Percentiles rank a stretch among this genome's conserved stretches.
Conservation (phyloP, 73 alveolate genomes). For the Paramecium tetraurelia region DNA sequence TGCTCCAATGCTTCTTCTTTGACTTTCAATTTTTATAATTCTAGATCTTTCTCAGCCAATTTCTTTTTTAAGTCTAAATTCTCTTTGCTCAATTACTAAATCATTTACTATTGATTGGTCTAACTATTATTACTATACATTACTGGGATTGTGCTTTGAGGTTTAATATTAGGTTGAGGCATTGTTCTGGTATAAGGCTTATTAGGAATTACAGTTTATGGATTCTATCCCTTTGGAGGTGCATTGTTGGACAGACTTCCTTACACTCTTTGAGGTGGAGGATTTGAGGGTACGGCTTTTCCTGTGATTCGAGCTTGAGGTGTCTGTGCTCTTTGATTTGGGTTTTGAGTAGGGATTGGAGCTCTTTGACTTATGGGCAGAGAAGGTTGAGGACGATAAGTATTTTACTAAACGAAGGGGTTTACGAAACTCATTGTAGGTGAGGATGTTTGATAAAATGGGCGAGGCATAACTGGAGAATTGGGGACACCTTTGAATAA, state of each 20-base stretch:
- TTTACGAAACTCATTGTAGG: constrained; percentile 10
- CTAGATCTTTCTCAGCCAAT: neutral
- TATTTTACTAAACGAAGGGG: neutral
- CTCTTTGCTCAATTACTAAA: neutral
- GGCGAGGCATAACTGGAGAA: constrained; percentile 13
- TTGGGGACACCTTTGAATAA: neutral
- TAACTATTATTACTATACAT: neutral
- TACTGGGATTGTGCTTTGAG: neutral
- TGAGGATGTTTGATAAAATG: neutral
- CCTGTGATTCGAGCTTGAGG: neutral
- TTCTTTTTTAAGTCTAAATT: neutral
- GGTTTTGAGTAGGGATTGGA: neutral
- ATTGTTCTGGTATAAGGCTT: neutral
- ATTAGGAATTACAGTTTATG: neutral
- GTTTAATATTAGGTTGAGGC: neutral
- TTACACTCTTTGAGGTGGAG: neutral
- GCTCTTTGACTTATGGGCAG: neutral
- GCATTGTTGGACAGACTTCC: neutral
- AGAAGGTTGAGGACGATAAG: neutral
- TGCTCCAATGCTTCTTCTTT: neutral
- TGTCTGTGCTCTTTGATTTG: neutral
- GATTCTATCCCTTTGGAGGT: neutral
- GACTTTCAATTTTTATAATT: neutral
- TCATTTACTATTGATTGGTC: neutral
- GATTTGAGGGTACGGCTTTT: neutral